Evolutionary conservation across 2,329 filamentous ascomycete genomes (phyloP).

Genomic region (Diaporthe amygdali): DNA sequence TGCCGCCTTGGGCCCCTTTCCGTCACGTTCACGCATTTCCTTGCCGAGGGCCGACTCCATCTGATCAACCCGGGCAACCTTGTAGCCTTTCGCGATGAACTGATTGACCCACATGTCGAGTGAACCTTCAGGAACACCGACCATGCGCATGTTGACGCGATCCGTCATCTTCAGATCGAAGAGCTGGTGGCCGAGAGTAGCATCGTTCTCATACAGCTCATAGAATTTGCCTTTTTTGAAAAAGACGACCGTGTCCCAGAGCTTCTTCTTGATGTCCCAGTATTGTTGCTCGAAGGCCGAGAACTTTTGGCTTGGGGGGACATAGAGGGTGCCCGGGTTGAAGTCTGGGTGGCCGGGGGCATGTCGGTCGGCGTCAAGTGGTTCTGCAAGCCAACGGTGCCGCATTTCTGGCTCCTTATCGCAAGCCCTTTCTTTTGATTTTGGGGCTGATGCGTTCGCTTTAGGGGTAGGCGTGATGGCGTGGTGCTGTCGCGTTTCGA

Average conservation of each 20-base stretch:
- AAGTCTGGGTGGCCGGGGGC: conserved; percentile 83
- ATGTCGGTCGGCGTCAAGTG: conserved; percentile 84
- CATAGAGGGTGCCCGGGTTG: conserved; percentile 88
- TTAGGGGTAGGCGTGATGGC: conserved; percentile 27
- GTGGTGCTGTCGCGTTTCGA: conserved; percentile 38
- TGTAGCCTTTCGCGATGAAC: conserved; percentile 97
- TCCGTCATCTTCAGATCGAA: conserved; percentile 98
- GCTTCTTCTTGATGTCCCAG: conserved; percentile 98
- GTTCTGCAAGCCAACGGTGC: conserved; percentile 88
- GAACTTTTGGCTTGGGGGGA: conserved; percentile 83
- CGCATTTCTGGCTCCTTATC: conserved; percentile 83
- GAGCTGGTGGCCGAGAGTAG: conserved; percentile 92
- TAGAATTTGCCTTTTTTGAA: conserved; percentile 99
- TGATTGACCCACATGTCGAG: conserved; percentile 98
- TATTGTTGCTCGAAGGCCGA: conserved; percentile 98
- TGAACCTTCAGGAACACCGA: conserved; percentile 93
- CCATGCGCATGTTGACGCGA: conserved; percentile 99
- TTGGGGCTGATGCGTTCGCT: conserved; percentile 36
- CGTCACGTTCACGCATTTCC: conserved; percentile 95
- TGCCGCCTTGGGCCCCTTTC: conserved; percentile 53
- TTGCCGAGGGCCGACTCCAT: conserved; percentile 95
- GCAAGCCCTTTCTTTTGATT: conserved; percentile 71
- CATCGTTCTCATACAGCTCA: conserved; percentile 97
- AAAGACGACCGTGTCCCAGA: conserved; percentile 97
- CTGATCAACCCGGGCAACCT: conserved; percentile 95